Percentiles rank a stretch among this genome's conserved stretches.
phyloP scores from a whole-genome alignment of 2,329 filamentous ascomycete genomes.

The Paecilomyces dactylethromorphus region DNA sequence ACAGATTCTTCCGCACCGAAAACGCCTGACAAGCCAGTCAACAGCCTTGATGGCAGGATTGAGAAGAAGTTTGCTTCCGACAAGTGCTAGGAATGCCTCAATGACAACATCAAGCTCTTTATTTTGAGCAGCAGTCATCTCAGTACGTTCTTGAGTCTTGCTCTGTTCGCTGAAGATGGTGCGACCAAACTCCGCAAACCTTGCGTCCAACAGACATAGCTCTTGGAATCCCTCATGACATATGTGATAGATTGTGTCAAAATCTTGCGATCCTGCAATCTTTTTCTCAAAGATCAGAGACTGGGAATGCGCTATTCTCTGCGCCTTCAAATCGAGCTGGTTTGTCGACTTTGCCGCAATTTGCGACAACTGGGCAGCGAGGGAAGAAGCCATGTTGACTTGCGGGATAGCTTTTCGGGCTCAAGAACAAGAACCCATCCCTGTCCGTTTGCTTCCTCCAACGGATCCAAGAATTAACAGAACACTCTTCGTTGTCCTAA shows the following conservation, averaged over 20 bases:
- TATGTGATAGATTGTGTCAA: slow-evolving; percentile 78
- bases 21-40: slow-evolving; percentile 90
- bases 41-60: slow-evolving; percentile 84
- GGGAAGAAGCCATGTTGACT: slow-evolving; percentile 66
- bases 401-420: not conserved
- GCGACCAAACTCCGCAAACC: slow-evolving; percentile 67
- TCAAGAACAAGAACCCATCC: slow-evolving; percentile 4
- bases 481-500: not conserved
- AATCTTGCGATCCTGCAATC: slow-evolving; percentile 80
- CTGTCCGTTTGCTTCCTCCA: not conserved
- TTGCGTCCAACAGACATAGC: slow-evolving; percentile 75
- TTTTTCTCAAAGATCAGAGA: slow-evolving; percentile 88
- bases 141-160: slow-evolving; percentile 76
- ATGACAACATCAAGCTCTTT: slow-evolving; percentile 69
- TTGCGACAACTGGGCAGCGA: slow-evolving; percentile 88
- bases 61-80: slow-evolving; percentile 68
- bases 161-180: slow-evolving; percentile 93
- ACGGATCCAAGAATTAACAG: not conserved
- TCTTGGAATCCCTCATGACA: slow-evolving; percentile 88
- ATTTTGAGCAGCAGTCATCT: slow-evolving; percentile 78
- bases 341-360: slow-evolving; percentile 86
- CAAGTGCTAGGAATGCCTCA: slow-evolving; percentile 75
- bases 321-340: slow-evolving; percentile 85
- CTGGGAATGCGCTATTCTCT: slow-evolving; percentile 85
- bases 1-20: slow-evolving; percentile 54